Base-by-base conservation (phyloP, 2,329 filamentous ascomycete species). In the Colletotrichum aenigma region DNA sequence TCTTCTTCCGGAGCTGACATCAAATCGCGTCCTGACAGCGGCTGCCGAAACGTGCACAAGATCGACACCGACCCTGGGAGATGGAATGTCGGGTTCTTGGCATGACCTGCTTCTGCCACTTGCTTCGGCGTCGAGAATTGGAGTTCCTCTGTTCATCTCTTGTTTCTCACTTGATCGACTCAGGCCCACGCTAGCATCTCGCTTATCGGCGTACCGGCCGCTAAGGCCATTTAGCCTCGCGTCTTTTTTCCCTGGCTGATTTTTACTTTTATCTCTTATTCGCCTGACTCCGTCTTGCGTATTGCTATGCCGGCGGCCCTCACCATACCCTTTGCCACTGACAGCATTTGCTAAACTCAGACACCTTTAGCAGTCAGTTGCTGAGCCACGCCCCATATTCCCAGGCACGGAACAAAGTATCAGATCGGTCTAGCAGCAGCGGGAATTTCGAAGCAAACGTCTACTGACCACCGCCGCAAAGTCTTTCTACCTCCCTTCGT, bases 171-270 rank as follows among this genome's bases (percentile, higher is more conserved):
- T 24, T 38, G 26, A 61, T 73, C 38, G 55, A 38, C 52, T 16
- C 32, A 43, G 28, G 24, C 62, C 71, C 62, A 32, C 64, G 58
- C 65, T 76, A 76, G 62, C 34, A 65, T 55, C 65, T 74, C 74
- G 74, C 74, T 76, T 76, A 76, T 76, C 74, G 38, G 70, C 28
- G 58, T 43, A 69, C 52, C 70, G 64, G 74, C 74, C 64, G 74
- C 74, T 69, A 76, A 69, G 48, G 24, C 74, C 64, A 73, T 68
- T 69, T 73, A 73, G 70, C 60, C 56, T 55, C 24, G 30, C 62
- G 43, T 60, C 18, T 43, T 52, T 21, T 52, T 52, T 52, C 10
- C 10, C 48, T 26, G 58, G 34, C 48, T 48, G 70, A 69, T 43
- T 71, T 76, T 75, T 70, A 48, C 43, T 76, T 34, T 74, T 60